Base-by-base conservation (phyloP, 352 stramenopile species). In the Ophiocytium majus region DNA sequence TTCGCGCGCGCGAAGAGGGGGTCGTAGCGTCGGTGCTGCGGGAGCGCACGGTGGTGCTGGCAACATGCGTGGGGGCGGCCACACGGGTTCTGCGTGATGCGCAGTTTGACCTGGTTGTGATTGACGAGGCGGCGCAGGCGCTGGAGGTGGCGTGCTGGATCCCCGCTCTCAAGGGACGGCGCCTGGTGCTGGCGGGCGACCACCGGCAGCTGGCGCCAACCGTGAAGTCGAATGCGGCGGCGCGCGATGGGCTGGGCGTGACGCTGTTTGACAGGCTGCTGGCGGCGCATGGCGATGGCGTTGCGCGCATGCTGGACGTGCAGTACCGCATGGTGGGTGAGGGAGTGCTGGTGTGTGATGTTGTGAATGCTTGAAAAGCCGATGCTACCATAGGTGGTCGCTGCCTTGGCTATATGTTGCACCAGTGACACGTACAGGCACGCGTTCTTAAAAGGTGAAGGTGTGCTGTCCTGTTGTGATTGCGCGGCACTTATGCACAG, bases 141-240 rank as follows among this genome's bases (percentile, higher is more conserved):
- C 89, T 99, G n/a, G 97, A 99, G 88, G 94, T 92, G 9, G 96
- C 93, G 17, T 98, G 95, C 80, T 99, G 96, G 96, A 97, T 99
- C 85, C 96, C 96, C 0, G 95, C 98, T 32, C 88, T 98, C 23
- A 94, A 96, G 85, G 95, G 93, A 1, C 66, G 35, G 71, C 63
- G 83, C 31, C 81, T 90, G 81, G 93, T 97, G 9, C 90, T 98
- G 17, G 94, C 93, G 0, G 94, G 93, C 9, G 97, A 99, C 90
- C 96, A 99, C 89, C 93, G 94, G 86, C 97, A 99, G 92, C 89
- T 99, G 10, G 95, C 97, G 43, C 97, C 97, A 14, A 99, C 96
- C 0, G 97, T 99, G 82, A 98, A 98, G 88, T 96, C 92, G 31
- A 82, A 89, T 1, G 92, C 91, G 31, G 82, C 89, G 57, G 93